Evolutionary conservation across 179 eudicot genomes (phyloP).

Genomic region (Patellifolia procumbens): DNA sequence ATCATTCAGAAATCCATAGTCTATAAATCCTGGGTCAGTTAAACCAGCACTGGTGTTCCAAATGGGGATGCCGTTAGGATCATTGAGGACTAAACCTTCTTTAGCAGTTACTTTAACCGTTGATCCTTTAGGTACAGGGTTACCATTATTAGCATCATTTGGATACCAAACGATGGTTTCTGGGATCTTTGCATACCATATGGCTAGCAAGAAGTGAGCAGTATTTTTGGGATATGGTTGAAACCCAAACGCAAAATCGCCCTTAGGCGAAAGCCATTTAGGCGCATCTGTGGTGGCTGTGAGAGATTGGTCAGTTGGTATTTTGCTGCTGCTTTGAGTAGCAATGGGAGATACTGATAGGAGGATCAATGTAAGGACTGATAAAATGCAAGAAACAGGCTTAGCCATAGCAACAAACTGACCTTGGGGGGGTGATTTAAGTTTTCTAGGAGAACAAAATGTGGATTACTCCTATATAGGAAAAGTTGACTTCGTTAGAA

Average conservation of each 20-base stretch:
- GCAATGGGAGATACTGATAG: neutral
- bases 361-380: neutral
- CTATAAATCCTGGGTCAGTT: neutral
- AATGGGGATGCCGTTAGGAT: conserved; percentile 26
- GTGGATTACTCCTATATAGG: neutral
- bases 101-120: conserved; percentile 23
- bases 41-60: conserved; percentile 20
- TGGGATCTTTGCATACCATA: conserved; percentile 43
- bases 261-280: conserved; percentile 42
- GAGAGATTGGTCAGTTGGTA: conserved; percentile 29
- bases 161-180: conserved; percentile 42
- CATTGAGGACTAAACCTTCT: conserved; percentile 29
- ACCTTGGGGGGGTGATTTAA: neutral
- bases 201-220: conserved; percentile 32
- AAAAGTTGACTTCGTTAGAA: neutral
- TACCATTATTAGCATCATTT: conserved; percentile 25
- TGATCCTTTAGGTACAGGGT: conserved; percentile 32
- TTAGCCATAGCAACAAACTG: conserved; percentile 5
- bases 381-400: conserved; percentile 1
- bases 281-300: conserved; percentile 22
- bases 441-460: neutral
- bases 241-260: conserved; percentile 53
- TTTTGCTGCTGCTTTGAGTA: conserved; percentile 16
- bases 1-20: conserved; percentile 21
- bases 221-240: neutral